phyloP scores from a whole-genome alignment of 1,139 yeast genomes.

The Lipomyces yarrowii region DNA sequence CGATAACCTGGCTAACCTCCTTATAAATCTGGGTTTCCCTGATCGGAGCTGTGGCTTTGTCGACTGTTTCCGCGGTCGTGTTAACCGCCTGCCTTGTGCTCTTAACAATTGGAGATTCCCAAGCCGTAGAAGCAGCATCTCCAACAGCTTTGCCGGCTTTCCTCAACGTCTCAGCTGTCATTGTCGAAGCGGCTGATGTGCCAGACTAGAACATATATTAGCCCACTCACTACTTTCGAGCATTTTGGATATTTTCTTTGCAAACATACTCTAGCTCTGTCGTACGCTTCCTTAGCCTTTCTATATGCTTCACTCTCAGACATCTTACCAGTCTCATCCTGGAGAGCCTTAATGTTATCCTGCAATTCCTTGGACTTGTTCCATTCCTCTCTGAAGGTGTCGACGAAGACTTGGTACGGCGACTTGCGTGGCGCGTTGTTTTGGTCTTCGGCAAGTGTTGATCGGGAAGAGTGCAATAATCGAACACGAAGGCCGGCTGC shows the following conservation, averaged over 20 bases:
- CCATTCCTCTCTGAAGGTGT: slow-evolving; percentile 90
- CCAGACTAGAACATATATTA: slow-evolving; percentile 32
- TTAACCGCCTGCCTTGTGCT: slow-evolving; percentile 81
- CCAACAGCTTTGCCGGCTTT: slow-evolving; percentile 96
- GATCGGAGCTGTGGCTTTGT: slow-evolving; percentile 90
- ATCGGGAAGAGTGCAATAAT: slow-evolving; percentile 15
- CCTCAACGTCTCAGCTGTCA: slow-evolving; percentile 77
- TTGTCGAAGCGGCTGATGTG: slow-evolving; percentile 51
- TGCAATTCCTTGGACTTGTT: slow-evolving; percentile 87
- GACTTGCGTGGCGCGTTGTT: slow-evolving; percentile 44
- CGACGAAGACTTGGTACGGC: slow-evolving; percentile 90
- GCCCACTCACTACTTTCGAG: slow-evolving; percentile 1
- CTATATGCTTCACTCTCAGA: slow-evolving; percentile 94
- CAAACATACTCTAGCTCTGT: slow-evolving; percentile 62
- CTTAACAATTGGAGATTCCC: slow-evolving; percentile 95
- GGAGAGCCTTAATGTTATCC: slow-evolving; percentile 89
- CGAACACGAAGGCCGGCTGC: slow-evolving; percentile 1
- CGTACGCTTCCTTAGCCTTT: slow-evolving; percentile 90
- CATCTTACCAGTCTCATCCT: slow-evolving; percentile 93
- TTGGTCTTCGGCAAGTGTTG: slow-evolving; percentile 12
- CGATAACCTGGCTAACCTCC: slow-evolving; percentile 85
- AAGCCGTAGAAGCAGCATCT: slow-evolving; percentile 83
- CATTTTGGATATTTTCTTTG: background rate
- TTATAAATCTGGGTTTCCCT: slow-evolving; percentile 88
- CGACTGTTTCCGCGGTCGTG: slow-evolving; percentile 73